phyloP scores from a whole-genome alignment of 192 early-diverging fungal genomes.

The Coemansia sp. region DNA sequence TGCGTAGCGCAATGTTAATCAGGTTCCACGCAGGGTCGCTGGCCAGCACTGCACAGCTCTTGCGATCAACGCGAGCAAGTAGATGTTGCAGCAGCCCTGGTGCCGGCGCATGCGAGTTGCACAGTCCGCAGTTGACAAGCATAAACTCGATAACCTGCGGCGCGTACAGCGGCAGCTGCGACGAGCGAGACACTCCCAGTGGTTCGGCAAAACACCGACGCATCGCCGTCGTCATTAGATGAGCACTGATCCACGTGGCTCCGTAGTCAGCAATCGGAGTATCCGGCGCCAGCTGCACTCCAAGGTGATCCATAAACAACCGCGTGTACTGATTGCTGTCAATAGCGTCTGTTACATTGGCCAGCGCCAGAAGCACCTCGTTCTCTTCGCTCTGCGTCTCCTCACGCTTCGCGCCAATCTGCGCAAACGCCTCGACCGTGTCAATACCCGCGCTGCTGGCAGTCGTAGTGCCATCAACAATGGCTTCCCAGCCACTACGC shows the following conservation, averaged over 20 bases:
- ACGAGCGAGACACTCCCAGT: constrained; percentile 47
- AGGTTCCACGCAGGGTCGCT: constrained; percentile 41
- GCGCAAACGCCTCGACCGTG: constrained; percentile 18
- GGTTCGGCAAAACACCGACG: constrained; percentile 56
- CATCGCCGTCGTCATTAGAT: constrained; percentile 56
- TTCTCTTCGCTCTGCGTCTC: constrained; percentile 47
- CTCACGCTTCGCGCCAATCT: constrained; percentile 33
- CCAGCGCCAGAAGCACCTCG: constrained; percentile 44
- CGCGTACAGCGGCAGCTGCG: constrained; percentile 50
- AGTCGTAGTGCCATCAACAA: constrained; percentile 39
- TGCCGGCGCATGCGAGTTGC: constrained; percentile 48
- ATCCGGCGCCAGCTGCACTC: constrained; percentile 13
- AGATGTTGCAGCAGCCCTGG: constrained; percentile 48
- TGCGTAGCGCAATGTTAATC: constrained; percentile 31
- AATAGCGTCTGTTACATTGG: constrained; percentile 44
- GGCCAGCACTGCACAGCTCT: constrained; percentile 14
- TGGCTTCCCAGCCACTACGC: constrained; percentile 54
- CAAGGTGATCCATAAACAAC: constrained; percentile 54
- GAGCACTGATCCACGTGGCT: constrained; percentile 47
- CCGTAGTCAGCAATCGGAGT: constrained; percentile 5
- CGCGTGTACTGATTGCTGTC: constrained; percentile 50
- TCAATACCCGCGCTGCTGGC: neutral
- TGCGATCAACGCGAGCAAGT: constrained; percentile 42
- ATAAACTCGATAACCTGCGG: constrained; percentile 53
- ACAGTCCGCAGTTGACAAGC: constrained; percentile 47